Evolutionary conservation across 1,139 yeast species (phyloP).

Genomic region (Hemisphaericaspora xylanilytica): DNA sequence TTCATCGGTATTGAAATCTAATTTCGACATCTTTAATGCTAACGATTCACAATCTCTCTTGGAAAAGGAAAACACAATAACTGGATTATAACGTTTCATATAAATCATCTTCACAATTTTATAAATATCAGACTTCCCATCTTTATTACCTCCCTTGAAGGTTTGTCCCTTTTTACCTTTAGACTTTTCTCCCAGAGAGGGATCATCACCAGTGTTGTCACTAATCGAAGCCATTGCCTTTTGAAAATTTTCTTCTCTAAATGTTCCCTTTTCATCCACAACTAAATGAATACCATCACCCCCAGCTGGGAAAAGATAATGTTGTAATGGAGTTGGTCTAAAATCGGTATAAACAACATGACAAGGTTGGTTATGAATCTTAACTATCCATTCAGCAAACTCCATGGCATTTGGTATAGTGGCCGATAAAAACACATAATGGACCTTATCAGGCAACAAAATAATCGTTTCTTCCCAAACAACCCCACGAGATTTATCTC

Average conservation of each 20-base stretch:
- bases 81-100: constrained; percentile 94
- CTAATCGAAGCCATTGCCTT: constrained; percentile 95
- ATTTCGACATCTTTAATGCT: constrained; percentile 91
- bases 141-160: constrained; percentile 86
- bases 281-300: constrained; percentile 97
- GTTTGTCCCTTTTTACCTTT: constrained; percentile 80
- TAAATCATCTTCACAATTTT: constrained; percentile 97
- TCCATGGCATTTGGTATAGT: constrained; percentile 98
- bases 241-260: constrained; percentile 96
- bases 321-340: constrained; percentile 98
- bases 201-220: constrained; percentile 82
- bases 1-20: constrained; percentile 88
- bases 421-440: constrained; percentile 84
- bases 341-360: constrained; percentile 98
- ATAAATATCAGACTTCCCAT: constrained; percentile 86
- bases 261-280: constrained; percentile 94
- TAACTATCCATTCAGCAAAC: constrained; percentile 98
- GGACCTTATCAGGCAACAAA: constrained; percentile 91
- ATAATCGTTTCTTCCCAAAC: constrained; percentile 99
- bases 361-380: constrained; percentile 93
- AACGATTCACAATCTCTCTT: constrained; percentile 94
- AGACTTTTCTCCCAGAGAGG: constrained; percentile 52
- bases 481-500: constrained; percentile 95
- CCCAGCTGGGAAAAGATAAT: constrained; percentile 93
- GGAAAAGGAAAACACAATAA: constrained; percentile 94